A percentile compares a stretch with the other conserved stretches of the same genome.
phyloP scores from a whole-genome alignment of 73 alveolate species.

The Stentor coeruleus region DNA sequence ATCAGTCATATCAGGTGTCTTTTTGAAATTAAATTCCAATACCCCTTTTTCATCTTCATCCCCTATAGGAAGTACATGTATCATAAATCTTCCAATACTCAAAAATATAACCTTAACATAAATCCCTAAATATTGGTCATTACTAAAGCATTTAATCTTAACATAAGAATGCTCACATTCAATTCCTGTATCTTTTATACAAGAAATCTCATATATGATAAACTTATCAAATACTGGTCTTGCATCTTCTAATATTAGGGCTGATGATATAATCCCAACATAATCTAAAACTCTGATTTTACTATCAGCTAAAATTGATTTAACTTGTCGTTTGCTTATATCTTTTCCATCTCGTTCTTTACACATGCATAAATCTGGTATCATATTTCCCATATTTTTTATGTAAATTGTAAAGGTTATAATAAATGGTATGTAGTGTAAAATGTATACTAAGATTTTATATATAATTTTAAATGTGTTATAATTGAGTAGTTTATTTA shows the following conservation, averaged over 20 bases:
- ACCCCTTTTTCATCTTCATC: background rate
- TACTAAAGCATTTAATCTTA: background rate
- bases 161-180: background rate
- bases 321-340: background rate
- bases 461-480: too few relatives aligned
- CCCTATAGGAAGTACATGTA: background rate
- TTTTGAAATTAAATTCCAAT: background rate
- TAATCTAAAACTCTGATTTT: background rate
- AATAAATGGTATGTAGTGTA: too few relatives aligned
- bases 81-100: background rate
- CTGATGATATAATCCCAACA: background rate
- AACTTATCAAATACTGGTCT: background rate
- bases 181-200: background rate
- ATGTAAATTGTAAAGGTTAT: too few relatives aligned
- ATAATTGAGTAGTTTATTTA: too few relatives aligned
- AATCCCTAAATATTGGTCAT: background rate
- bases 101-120: too few relatives aligned
- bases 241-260: background rate
- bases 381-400: slow-evolving; percentile 4
- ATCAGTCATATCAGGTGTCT: background rate
- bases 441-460: too few relatives aligned
- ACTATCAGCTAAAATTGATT: background rate
- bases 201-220: background rate
- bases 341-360: background rate
- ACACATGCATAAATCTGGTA: background rate